Evolutionary conservation across 768 basidiomycete genomes (phyloP), one percentile per base, ranked within the genome.

Genomic region (Floccularia luteovirens): DNA sequence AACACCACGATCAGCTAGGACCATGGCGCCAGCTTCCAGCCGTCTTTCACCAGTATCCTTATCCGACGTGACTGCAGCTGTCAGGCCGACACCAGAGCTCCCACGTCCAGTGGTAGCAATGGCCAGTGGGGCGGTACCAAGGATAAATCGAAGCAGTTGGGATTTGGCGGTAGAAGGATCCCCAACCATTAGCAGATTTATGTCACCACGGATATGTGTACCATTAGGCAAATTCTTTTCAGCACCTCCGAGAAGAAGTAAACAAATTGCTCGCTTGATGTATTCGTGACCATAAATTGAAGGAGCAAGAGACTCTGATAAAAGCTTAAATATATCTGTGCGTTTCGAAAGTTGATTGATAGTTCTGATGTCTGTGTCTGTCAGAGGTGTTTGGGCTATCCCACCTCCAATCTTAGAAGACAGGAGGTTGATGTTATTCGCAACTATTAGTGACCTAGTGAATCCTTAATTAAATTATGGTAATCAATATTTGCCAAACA

Each of bases 151-250:
- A 38, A 99, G 73, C 54, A 99, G 68, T 57, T 99, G 96, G 27
- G 86, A 90, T 65, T 99, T 99, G 14, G 96, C 96, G 0, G 96
- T 99, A n/a, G 85, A 89, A 6, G 96, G 96, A 62, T 99, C 96
- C 45, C 96, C 96, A 43, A 99, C 93, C 94, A 99, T 98, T 52
- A 99, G 78, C 55, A 98, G 71, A 63, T 99, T 99, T 73, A 99
- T 98, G 61, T 99, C 96, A 32, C 96, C 96, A 70, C 96, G 84
- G 55, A 98, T 94, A 57, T 98, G 96, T 1, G 96, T 97, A 38
- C 96, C 94, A 56, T 99, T 98, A 20, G 85, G 77, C 41, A 98
- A 64, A 58, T 98, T 98, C 74, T 99, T 99, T 66, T 98, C 96
- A 36, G 90, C 88, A 21, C 96, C 96, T 23, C 94, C 92, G 30